A percentile compares a stretch with the other conserved stretches of the same genome.
Evolutionary conservation across 441 rosid genomes (phyloP).

Genomic region (Lepidium campestre): DNA sequence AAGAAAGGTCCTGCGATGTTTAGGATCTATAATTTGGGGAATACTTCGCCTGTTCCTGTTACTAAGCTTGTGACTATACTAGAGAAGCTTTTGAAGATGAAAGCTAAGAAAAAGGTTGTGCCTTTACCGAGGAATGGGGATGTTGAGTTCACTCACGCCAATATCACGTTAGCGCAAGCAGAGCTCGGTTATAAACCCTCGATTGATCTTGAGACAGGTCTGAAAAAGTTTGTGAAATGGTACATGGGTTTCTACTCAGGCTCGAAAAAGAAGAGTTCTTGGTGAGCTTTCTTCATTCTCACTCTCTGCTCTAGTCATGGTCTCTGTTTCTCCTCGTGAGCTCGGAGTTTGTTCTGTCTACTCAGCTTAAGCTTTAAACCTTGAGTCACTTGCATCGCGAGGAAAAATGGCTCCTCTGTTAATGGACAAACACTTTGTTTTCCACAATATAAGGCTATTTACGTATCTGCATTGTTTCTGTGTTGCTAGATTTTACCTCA

Average conservation of each 20-base stretch:
- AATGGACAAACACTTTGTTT: slow-evolving; percentile 1
- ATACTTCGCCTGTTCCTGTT: slow-evolving; percentile 66
- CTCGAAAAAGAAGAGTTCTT: slow-evolving; percentile 43
- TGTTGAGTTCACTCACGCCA: slow-evolving; percentile 68
- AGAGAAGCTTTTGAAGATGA: slow-evolving; percentile 62
- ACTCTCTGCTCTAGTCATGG: neutral
- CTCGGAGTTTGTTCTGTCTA: neutral
- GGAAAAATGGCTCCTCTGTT: neutral
- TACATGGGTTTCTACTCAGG: slow-evolving; percentile 42
- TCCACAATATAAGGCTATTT: slow-evolving; percentile 3
- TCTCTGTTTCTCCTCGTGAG: neutral
- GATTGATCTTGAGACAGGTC: slow-evolving; percentile 59
- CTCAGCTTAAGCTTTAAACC: neutral
- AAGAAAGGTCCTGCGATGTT: slow-evolving; percentile 54
- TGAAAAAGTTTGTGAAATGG: slow-evolving; percentile 78
- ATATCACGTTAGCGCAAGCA: slow-evolving; percentile 55
- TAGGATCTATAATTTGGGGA: slow-evolving; percentile 73
- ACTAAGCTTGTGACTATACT: slow-evolving; percentile 53
- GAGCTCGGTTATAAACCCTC: slow-evolving; percentile 62
- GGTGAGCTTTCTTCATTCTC: slow-evolving; percentile 6
- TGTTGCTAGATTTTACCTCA: slow-evolving; percentile 25
- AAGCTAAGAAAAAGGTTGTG: slow-evolving; percentile 58
- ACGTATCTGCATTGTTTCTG: slow-evolving; percentile 24
- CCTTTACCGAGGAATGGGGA: slow-evolving; percentile 78
- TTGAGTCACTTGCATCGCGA: neutral